Evolutionary conservation across 495 filamentous ascomycete genomes (phyloP), one percentile per base, ranked within the genome.

Genomic region (Penicillium fimorum): DNA sequence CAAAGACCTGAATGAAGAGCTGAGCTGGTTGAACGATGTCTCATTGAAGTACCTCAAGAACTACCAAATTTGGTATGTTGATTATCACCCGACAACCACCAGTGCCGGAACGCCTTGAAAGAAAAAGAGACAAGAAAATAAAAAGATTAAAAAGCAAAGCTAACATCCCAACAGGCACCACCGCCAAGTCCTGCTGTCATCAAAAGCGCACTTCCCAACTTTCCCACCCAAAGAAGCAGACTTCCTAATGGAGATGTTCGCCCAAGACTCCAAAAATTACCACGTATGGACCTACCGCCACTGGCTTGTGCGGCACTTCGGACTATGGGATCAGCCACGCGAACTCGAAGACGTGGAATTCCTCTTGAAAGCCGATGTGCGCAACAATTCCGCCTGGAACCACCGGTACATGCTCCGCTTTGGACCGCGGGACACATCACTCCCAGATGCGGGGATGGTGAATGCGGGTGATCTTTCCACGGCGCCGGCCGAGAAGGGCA

Each of bases 281-380:
- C 94, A 98, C 70, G 95, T 98, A 38, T 98, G 94, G 93, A 89
- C 86, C 50, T 97, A 97, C 70, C 82, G 90, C 13, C 94, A 96
- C 73, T 97, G 92, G 83, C 78, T 97, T 1, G 91, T 97, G 37
- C 81, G 83, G 32, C 89, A 90, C 62, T 89, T 97, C 65, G 77
- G 76, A 18, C 71, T 93, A 18, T 98, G 84, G 82, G 82, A 85
- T 37, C 67, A 69, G 1, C 68, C 72, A 15, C 78, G 76, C 20
- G 94, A 98, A 75, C 73, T 92, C 27, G 71, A 80, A 53, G 84
- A 85, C 61, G 76, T 89, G 47, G 86, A 96, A 61, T 58, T 56
- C 3, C 79, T 97, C 61, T 76, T 97, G 18, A 70, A 79, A 49
- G 72, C 80, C 10, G 94, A 98, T 71, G 85, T 97, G 48, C 80